phyloP scores from a whole-genome alignment of 352 stramenopile genomes.

The Phytophthora parvispora region DNA sequence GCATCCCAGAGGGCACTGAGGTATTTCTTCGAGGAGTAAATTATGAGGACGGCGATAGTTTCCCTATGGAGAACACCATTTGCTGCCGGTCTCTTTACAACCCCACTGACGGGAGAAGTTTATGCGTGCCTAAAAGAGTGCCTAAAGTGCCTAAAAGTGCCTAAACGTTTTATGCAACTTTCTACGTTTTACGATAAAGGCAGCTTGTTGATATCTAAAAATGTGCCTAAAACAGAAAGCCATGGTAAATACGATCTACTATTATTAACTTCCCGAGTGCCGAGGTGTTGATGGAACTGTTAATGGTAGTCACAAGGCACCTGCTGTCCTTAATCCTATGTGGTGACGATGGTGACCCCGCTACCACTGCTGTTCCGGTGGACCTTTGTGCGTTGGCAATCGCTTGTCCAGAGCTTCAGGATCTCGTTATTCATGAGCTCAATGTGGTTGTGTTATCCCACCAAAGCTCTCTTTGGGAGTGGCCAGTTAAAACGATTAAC shows the following conservation, averaged over 20 bases:
- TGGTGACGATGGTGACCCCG: neutral
- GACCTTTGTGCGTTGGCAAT: neutral
- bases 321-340: neutral
- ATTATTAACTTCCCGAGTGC: neutral
- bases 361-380: too few species aligned
- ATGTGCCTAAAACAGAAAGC: neutral
- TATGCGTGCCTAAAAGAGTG: too few species aligned
- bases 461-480: too few species aligned
- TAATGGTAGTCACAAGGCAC: neutral
- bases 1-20: neutral
- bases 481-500: too few species aligned
- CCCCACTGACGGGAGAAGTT: neutral
- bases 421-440: neutral
- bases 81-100: constrained; percentile 5
- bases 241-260: neutral
- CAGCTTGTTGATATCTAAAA: neutral
- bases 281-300: neutral
- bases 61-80: neutral
- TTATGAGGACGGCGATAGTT: too few species aligned
- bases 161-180: neutral
- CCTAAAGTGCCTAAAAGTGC: neutral
- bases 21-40: neutral
- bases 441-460: neutral
- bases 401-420: neutral
- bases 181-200: neutral